phyloP scores from a whole-genome alignment of 345 rosid species.

The Cardamine chenopodiifolia region DNA sequence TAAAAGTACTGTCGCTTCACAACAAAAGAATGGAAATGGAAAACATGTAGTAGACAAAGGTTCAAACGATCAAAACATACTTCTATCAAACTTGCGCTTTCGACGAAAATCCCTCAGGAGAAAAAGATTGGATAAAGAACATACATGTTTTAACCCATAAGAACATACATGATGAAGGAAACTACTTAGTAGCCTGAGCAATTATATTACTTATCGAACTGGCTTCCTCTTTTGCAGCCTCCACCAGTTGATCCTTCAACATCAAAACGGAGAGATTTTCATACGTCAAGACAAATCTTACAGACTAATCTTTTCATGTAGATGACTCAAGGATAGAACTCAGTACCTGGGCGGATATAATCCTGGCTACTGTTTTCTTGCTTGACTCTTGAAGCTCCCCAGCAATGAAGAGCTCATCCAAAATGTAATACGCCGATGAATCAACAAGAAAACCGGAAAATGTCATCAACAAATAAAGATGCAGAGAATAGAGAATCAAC shows the following conservation, averaged over 20 bases:
- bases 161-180: not conserved
- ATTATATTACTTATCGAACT: slow-evolving; percentile 86
- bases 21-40: slow-evolving; percentile 4
- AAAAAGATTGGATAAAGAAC: not conserved
- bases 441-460: slow-evolving; percentile 16
- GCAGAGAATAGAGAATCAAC: slow-evolving; percentile 14
- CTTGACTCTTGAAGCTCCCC: slow-evolving; percentile 98
- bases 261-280: slow-evolving; percentile 4
- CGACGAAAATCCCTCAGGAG: not conserved
- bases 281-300: not conserved
- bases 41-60: not conserved
- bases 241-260: slow-evolving; percentile 84
- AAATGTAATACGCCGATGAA: slow-evolving; percentile 79
- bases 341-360: slow-evolving; percentile 83
- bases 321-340: not conserved
- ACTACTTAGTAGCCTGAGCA: slow-evolving; percentile 90
- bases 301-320: slow-evolving; percentile 6
- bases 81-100: not conserved
- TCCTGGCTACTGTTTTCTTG: slow-evolving; percentile 87
- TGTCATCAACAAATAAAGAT: slow-evolving; percentile 4
- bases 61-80: too few relatives aligned
- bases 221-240: slow-evolving; percentile 91
- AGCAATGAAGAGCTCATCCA: slow-evolving; percentile 91
- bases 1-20: not conserved
- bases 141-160: not conserved